Evolutionary conservation across 1,284 basidiomycete species (phyloP), one percentile per base, ranked within the genome.

Genomic region (Testicularia cyperi): DNA sequence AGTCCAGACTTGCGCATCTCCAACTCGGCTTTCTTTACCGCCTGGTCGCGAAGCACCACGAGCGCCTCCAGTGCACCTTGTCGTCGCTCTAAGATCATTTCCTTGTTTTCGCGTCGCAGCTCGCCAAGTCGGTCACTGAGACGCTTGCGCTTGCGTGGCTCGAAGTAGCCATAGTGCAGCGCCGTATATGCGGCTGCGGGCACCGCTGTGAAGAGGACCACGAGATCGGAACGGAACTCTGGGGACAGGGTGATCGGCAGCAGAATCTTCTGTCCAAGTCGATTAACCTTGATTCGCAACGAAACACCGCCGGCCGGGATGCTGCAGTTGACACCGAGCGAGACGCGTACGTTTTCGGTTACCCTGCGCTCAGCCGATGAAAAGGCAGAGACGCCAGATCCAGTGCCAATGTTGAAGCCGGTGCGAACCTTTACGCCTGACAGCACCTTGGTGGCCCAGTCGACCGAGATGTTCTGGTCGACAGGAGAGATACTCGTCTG

Each of bases 31-130:
- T 78, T 79, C 20, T 77, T 74, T 25, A 67, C 48, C 2, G 80
- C 80, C 14, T 77, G 74, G 16, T 79, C 78, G 32, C 75, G 63
- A 60, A 83, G 73, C 21, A 83, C 56, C 18, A 60, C 68, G 12
- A 79, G 57, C 4, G 81, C 85, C 35, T 85, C 83, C 32, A 82
- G 78, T 10, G 83, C 84, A 60, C 85, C 83, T 39, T 80, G 78
- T 44, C 80, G 77, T 62, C 83, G 79, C 68, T 83, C 82, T n/a
- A 79, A 78, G 42, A 84, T 82, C 55, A 82, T 80, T 42, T 86
- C 85, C 41, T 79, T 79, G 56, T 86, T 80, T 37, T 82, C 81
- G n/a, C 80, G 76, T 30, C 83, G 80, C 65, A 87, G 80, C 27
- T 77, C 80, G 81, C 78, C 75, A 53, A 72, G 79, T 66, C 56